These are phyloP conservation scores for Scedosporium aurantiacum DNA, from an alignment of 2,329 filamentous ascomycete genomes.

Conservation along the genomic window DNA sequence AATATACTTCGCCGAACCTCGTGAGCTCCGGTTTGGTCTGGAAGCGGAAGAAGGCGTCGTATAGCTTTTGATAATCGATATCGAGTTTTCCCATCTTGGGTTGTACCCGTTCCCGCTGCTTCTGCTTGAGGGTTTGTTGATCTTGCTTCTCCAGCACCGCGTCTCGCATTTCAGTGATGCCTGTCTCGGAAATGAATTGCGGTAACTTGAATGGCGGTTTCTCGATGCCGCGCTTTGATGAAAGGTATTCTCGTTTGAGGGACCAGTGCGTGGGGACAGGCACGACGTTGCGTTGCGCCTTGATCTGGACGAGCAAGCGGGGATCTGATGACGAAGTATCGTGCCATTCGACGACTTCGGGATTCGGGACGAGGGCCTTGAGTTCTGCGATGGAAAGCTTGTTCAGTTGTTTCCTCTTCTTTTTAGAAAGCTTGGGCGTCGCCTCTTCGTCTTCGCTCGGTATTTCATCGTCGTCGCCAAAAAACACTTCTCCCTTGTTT, in stretches of 20 bases:
- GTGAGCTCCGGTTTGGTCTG: constrained; percentile 94
- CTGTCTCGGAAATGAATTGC: constrained; percentile 94
- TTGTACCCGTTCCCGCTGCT: constrained; percentile 85
- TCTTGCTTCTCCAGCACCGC: constrained; percentile 93
- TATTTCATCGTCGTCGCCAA: constrained; percentile 74
- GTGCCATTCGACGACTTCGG: constrained; percentile 95
- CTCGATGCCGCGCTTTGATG: constrained; percentile 92
- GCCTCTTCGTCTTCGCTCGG: constrained; percentile 71
- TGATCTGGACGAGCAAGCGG: constrained; percentile 82
- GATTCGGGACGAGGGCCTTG: constrained; percentile 81
- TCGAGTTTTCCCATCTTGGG: constrained; percentile 96
- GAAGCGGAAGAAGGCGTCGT: constrained; percentile 96
- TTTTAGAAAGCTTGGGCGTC: constrained; percentile 74
- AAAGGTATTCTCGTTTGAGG: constrained; percentile 91
- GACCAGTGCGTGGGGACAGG: constrained; percentile 93
- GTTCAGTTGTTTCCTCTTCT: constrained; percentile 83
- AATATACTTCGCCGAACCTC: constrained; percentile 96
- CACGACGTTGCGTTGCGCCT: constrained; percentile 87
- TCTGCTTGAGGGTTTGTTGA: constrained; percentile 83
- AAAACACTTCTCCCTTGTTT: constrained; percentile 78
- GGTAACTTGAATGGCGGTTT: constrained; percentile 88
- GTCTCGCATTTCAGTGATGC: constrained; percentile 96
- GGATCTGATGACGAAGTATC: constrained; percentile 88
- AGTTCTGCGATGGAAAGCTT: constrained; percentile 92
- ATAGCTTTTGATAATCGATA: constrained; percentile 96